phyloP scores from a whole-genome alignment of 345 rosid species.

The Hibiscus mutabilis region DNA sequence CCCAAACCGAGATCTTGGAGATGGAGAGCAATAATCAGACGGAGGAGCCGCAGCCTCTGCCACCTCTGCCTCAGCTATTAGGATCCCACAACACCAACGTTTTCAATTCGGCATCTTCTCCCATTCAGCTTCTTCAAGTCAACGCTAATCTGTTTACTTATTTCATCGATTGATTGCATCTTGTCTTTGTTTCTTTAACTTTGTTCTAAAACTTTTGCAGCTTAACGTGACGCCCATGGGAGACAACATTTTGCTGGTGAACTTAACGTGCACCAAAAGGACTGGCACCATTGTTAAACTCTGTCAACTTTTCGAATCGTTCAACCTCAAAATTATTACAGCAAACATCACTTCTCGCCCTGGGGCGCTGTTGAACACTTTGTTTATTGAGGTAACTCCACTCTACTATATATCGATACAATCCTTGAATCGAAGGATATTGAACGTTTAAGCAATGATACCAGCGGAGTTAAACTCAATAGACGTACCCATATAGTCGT shows the following conservation, averaged over 20 bases:
- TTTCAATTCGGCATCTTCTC: constrained; percentile 17
- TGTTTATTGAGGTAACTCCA: constrained; percentile 55
- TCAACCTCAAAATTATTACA: constrained; percentile 66
- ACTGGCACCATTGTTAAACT: constrained; percentile 80
- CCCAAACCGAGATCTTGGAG: constrained; percentile 59
- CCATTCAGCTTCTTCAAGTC: constrained; percentile 56
- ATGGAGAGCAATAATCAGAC: constrained; percentile 31
- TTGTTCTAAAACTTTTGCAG: constrained; percentile 26
- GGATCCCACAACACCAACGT: constrained; percentile 52
- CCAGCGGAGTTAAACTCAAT: no score
- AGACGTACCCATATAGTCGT: no score
- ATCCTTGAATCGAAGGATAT: no score
- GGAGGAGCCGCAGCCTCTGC: not conserved
- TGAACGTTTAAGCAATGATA: no score
- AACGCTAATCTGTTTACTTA: not conserved
- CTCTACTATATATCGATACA: no score
- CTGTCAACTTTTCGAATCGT: constrained; percentile 71
- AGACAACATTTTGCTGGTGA: constrained; percentile 63
- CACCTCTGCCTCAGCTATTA: constrained; percentile 27
- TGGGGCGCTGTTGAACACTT: constrained; percentile 63
- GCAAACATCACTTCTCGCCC: constrained; percentile 68
- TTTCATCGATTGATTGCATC: not conserved
- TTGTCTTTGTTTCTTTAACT: not conserved
- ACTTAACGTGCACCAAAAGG: constrained; percentile 68
- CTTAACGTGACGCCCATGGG: constrained; percentile 62